Percentiles rank a stretch among this genome's conserved stretches.
Evolutionary conservation across 192 early-diverging fungal genomes (phyloP).

Genomic region (Glomus cerebriforme): DNA sequence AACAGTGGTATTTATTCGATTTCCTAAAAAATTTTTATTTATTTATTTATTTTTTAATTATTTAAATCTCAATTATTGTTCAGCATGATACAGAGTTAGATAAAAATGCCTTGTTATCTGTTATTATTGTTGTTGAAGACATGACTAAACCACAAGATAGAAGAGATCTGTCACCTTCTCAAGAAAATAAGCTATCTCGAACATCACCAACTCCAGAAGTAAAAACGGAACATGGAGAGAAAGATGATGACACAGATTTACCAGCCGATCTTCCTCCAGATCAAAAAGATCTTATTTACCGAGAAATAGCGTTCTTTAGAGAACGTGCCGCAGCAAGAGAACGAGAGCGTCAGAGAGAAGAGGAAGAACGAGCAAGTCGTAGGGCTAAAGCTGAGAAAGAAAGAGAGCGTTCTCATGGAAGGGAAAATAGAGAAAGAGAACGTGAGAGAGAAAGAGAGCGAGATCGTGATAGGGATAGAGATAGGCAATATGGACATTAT

Average conservation of each 20-base stretch:
- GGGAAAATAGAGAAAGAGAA: constrained; percentile 36
- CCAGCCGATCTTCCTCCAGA: constrained; percentile 52
- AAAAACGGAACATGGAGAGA: constrained; percentile 28
- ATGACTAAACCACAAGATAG: constrained; percentile 38
- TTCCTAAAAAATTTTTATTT: background rate
- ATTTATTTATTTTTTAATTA: background rate
- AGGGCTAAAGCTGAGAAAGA: constrained; percentile 31
- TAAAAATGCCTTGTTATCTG: constrained; percentile 46
- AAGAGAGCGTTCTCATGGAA: constrained; percentile 35
- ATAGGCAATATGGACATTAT: constrained; percentile 27
- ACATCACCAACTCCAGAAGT: constrained; percentile 29
- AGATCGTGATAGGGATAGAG: constrained; percentile 40
- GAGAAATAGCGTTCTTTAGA: constrained; percentile 63
- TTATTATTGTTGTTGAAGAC: constrained; percentile 47
- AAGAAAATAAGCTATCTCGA: constrained; percentile 9
- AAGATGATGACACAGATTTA: constrained; percentile 48
- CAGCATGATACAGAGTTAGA: constrained; percentile 53
- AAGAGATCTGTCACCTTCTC: background rate
- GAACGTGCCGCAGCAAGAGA: constrained; percentile 64
- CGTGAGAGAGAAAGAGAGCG: constrained; percentile 34
- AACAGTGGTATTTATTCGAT: constrained; percentile 41
- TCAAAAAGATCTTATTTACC: constrained; percentile 59
- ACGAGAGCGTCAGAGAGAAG: constrained; percentile 46
- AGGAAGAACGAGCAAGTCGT: constrained; percentile 48
- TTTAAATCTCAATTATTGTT: background rate